Conservation (phyloP, 768 basidiomycete genomes). For the Trametes punicea region DNA sequence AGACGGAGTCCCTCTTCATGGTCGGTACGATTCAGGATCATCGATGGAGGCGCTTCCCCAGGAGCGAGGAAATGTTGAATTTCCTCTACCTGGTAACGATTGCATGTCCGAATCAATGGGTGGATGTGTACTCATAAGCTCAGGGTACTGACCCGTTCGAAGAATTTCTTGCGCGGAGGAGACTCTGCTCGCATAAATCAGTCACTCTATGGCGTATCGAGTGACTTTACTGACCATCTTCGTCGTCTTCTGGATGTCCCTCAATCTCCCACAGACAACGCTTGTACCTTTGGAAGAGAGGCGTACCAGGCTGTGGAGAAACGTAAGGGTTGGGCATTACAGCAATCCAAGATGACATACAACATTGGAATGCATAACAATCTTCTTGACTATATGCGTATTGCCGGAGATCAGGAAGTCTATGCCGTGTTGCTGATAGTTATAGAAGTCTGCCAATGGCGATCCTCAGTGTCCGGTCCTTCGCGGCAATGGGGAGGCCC, state of each 20-base stretch:
- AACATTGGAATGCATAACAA: constrained; percentile 84
- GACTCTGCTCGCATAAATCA: constrained; percentile 46
- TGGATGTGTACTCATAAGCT: neutral
- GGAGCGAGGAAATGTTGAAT: constrained; percentile 77
- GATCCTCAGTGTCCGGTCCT: constrained; percentile 3
- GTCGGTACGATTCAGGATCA: constrained; percentile 77
- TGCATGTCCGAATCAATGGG: neutral
- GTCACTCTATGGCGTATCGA: neutral
- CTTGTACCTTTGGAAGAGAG: constrained; percentile 87
- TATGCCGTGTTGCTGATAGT: constrained; percentile 89
- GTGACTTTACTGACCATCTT: constrained; percentile 53
- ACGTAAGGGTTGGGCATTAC: neutral
- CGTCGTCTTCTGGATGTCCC: constrained; percentile 75
- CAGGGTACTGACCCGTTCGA: constrained; percentile 51
- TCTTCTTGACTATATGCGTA: constrained; percentile 76
- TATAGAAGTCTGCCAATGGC: constrained; percentile 68
- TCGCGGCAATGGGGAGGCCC: too few relatives aligned
- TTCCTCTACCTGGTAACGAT: constrained; percentile 56
- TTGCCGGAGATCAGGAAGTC: constrained; percentile 79
- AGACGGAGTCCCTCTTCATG: constrained; percentile 69
- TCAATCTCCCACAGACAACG: constrained; percentile 91
- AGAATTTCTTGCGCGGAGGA: constrained; percentile 70
- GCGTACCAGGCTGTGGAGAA: constrained; percentile 71
- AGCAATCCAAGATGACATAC: constrained; percentile 40
- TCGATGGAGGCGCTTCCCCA: constrained; percentile 70